Conservation (phyloP, 805 yeast genomes). For the Vanderwaltozyma tropicalis region DNA sequence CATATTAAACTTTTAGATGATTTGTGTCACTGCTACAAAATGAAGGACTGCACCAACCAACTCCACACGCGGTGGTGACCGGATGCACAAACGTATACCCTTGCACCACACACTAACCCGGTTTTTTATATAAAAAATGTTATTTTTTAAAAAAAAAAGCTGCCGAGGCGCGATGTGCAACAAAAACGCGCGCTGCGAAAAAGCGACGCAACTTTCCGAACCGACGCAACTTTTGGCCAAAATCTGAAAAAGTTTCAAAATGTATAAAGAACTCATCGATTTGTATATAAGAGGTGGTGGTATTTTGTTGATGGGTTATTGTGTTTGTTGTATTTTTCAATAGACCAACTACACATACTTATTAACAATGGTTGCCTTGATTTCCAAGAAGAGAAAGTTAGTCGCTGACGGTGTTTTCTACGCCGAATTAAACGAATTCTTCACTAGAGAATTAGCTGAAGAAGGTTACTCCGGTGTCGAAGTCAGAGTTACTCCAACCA, state of each 20-base stretch:
- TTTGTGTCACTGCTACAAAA: not conserved
- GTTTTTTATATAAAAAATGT: not conserved
- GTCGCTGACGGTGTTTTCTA: conserved; percentile 99
- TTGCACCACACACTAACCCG: not conserved
- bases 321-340: not conserved
- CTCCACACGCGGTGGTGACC: not conserved
- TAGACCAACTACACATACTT: conserved; percentile 2
- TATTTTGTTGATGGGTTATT: not conserved
- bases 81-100: not conserved
- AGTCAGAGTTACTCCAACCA: conserved; percentile 96
- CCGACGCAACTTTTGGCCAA: not conserved
- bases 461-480: conserved; percentile 99
- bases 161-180: too few relatives aligned
- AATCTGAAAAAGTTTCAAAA: not conserved
- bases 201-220: not conserved
- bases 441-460: conserved; percentile 99
- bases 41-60: not conserved
- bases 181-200: too few relatives aligned
- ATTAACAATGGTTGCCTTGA: conserved; percentile 36
- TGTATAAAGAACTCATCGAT: too few relatives aligned
- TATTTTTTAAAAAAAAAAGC: too few relatives aligned
- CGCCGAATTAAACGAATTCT: conserved; percentile 99
- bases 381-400: conserved; percentile 97
- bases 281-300: too few relatives aligned
- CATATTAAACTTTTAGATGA: not conserved